Evolutionary conservation across 2,329 filamentous ascomycete species (phyloP), one percentile per base, ranked within the genome.

Genomic region (Ascosphaera apis): DNA sequence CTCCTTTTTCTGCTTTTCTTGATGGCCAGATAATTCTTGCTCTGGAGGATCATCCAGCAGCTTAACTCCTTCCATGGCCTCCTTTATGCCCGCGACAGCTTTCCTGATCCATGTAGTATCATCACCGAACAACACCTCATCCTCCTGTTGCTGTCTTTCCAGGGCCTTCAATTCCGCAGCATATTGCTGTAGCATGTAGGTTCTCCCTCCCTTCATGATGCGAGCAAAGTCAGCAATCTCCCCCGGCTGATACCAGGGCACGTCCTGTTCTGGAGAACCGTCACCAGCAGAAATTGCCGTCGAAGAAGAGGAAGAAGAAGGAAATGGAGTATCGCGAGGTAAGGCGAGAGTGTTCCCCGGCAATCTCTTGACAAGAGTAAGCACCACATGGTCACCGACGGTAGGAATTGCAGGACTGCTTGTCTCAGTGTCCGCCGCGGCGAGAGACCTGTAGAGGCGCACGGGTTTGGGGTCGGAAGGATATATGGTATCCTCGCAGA

Each of bases 161-260:
- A 98, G 60, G 13, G 80, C 73, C 28, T 68, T 60, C 25, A 92
- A 73, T 51, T 95, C 86, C 27, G 69, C 60, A 42, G 91, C 72
- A 45, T 76, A 86, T 49, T 95, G 79, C 36, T 71, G 64, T 9
- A 62, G 52, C 76, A 98, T 86, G 51, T 98, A 98, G 23, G 78
- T 73, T 46, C 78, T 72, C 3, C 81, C 86, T 4, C 84, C 88
- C 51, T 86, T 91, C 80, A 98, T 92, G 37, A 95, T 76, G 28
- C 84, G 72, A 12, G 84, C 82, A 54, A 93, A 98, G 51, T 98
- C 88, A 50, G 91, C 67, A 25, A 92, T 83, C 47, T 92, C 91
- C 7, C 82, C 83, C 4, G 81, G 82, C 55, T 88, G 83, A 53
- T 91, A 82, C 88, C 88, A 98, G 0, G 88, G 88, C 25, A 95